A percentile compares a stretch with the other conserved stretches of the same genome.
These are phyloP conservation scores for Beauveria asiatica DNA, from an alignment of 2,329 filamentous ascomycete species.

Conservation along the genomic window DNA sequence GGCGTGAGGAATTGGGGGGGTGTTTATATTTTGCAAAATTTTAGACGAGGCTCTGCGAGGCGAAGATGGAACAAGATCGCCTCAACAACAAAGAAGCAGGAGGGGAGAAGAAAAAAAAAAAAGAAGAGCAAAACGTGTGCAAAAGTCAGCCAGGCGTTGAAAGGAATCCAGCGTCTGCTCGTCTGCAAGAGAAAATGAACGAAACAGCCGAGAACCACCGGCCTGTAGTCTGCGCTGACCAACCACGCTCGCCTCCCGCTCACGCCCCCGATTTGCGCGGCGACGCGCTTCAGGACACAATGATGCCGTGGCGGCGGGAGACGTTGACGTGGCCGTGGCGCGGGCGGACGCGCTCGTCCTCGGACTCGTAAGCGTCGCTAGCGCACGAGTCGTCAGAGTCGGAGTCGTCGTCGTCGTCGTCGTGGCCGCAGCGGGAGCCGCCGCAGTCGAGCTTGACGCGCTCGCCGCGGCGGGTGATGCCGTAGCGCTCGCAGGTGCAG, in stretches of 20 bases:
- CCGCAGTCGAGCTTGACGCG: slow-evolving; percentile 95
- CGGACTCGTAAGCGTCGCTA: slow-evolving; percentile 50
- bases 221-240: slow-evolving; percentile 15
- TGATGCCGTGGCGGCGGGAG: slow-evolving; percentile 56
- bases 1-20: slow-evolving; percentile 17
- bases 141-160: slow-evolving; percentile 20
- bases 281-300: slow-evolving; percentile 36
- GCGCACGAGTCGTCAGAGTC: slow-evolving; percentile 66
- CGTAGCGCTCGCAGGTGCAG: slow-evolving; percentile 94
- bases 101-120: slow-evolving; percentile 5
- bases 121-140: slow-evolving; percentile 10
- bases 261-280: not conserved
- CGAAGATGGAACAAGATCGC: not conserved
- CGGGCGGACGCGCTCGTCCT: slow-evolving; percentile 29
- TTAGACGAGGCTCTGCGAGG: slow-evolving; percentile 19
- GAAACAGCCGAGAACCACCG: not conserved
- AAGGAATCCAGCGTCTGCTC: slow-evolving; percentile 14
- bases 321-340: slow-evolving; percentile 21
- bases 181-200: slow-evolving; percentile 8
- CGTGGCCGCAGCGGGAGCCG: slow-evolving; percentile 77
- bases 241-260: slow-evolving; percentile 2
- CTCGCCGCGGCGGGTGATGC: slow-evolving; percentile 87
- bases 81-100: slow-evolving; percentile 22
- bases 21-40: slow-evolving; percentile 11
- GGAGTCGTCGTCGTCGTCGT: slow-evolving; percentile 49